These are phyloP conservation scores for Gossypium davidsonii DNA, from an alignment of 441 rosid genomes.

Conservation along the genomic window DNA sequence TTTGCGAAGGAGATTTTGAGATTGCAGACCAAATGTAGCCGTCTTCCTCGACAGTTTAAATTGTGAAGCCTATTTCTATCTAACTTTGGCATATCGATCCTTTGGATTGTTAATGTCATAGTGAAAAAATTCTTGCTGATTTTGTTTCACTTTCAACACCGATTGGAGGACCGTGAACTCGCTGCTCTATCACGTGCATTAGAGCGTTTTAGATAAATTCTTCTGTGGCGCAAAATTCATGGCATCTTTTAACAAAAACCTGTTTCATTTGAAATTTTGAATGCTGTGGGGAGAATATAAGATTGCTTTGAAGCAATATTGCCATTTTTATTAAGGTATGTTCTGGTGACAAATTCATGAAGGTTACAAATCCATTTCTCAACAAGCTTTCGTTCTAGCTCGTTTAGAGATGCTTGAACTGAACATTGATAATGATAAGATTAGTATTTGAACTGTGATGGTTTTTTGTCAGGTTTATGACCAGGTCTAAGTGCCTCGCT, in stretches of 20 bases:
- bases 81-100: neutral
- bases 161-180: neutral
- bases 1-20: conserved; percentile 70
- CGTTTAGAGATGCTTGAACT: neutral
- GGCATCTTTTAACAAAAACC: neutral
- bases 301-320: neutral
- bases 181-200: neutral
- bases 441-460: neutral
- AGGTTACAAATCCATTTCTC: neutral
- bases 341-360: neutral
- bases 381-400: neutral
- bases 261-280: neutral
- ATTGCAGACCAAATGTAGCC: conserved; percentile 60
- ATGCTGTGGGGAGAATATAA: neutral
- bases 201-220: neutral
- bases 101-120: neutral
- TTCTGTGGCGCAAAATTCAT: neutral
- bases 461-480: neutral
- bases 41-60: conserved; percentile 50
- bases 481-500: neutral
- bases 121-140: neutral
- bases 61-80: conserved; percentile 29
- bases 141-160: neutral
- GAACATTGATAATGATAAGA: neutral
- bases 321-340: neutral